Conservation (phyloP, 2,329 filamentous ascomycete species). For the Mycosphaerelloides madeirae region DNA sequence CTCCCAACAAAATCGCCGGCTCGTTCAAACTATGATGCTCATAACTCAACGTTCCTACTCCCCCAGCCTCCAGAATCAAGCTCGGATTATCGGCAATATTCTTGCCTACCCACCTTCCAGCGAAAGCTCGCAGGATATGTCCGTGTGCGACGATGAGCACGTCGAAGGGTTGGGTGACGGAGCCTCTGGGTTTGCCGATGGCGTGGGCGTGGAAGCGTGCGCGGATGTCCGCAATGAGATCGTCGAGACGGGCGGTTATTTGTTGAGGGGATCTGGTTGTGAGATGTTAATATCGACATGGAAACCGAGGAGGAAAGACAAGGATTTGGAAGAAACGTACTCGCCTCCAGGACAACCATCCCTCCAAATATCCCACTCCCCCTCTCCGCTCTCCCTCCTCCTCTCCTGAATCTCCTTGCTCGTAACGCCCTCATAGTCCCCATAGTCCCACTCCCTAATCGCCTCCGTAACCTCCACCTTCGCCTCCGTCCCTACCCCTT, state of each 20-base stretch:
- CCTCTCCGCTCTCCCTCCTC: conserved; percentile 45
- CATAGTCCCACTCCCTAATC: conserved; percentile 60
- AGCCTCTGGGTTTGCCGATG: conserved; percentile 51
- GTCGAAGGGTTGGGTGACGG: conserved; percentile 49
- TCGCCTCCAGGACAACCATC: conserved; percentile 78
- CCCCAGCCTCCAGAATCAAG: conserved; percentile 69
- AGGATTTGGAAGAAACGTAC: conserved; percentile 38
- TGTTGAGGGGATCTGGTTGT: conserved; percentile 60
- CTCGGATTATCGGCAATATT: conserved; percentile 68
- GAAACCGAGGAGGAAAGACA: neutral
- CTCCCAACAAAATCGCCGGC: conserved; percentile 49
- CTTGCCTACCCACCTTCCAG: conserved; percentile 77
- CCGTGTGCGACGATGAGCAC: conserved; percentile 82
- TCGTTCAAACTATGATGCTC: conserved; percentile 48
- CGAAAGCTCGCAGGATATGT: conserved; percentile 82
- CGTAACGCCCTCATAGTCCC: conserved; percentile 57
- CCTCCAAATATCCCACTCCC: conserved; percentile 79
- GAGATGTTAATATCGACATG: neutral
- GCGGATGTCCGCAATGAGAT: conserved; percentile 70
- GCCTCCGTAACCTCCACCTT: conserved; percentile 48
- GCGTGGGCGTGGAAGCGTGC: conserved; percentile 39
- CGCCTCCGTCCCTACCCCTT: conserved; percentile 34
- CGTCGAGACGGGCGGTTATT: conserved; percentile 67
- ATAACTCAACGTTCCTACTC: conserved; percentile 50
- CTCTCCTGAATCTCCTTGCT: conserved; percentile 47